A percentile compares a stretch with the other conserved stretches of the same genome.
Conservation (phyloP, 768 basidiomycete genomes). For the Termitomyces sp. region DNA sequence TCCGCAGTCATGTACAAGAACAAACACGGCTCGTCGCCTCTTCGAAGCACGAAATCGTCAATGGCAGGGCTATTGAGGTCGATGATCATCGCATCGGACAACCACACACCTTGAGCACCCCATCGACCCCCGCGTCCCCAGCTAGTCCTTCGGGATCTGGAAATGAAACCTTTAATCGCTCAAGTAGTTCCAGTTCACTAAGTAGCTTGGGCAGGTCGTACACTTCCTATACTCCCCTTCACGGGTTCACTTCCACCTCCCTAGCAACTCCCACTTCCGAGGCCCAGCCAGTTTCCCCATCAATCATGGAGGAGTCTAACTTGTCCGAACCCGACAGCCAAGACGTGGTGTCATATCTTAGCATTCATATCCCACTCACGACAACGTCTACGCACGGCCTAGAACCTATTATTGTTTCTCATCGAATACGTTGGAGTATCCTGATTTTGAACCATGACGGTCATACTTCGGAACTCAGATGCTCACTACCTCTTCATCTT, state of each 20-base stretch:
- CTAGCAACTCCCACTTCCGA: background rate
- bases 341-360: conserved; percentile 60
- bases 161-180: background rate
- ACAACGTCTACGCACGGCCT: conserved; percentile 68
- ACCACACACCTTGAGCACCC: conserved; percentile 2
- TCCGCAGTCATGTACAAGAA: conserved; percentile 54
- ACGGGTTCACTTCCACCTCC: conserved; percentile 1
- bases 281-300: background rate
- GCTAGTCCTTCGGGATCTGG: conserved; percentile 5
- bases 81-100: conserved; percentile 21
- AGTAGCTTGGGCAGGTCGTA: conserved; percentile 2
- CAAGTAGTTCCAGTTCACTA: conserved; percentile 8
- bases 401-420: conserved; percentile 71
- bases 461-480: conserved; percentile 91
- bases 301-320: background rate
- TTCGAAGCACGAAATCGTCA: conserved; percentile 63
- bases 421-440: conserved; percentile 81
- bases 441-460: conserved; percentile 84
- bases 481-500: conserved; percentile 85
- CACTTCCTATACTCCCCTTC: background rate
- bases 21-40: conserved; percentile 57
- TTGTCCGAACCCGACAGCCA: conserved; percentile 7
- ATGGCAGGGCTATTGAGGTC: conserved; percentile 49
- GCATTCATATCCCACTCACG: conserved; percentile 54
- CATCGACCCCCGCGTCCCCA: conserved; percentile 10